A percentile compares a stretch with the other conserved stretches of the same genome.
These are phyloP conservation scores for Xylaria sp. DNA, from an alignment of 2,329 filamentous ascomycete species.

Conservation along the genomic window DNA sequence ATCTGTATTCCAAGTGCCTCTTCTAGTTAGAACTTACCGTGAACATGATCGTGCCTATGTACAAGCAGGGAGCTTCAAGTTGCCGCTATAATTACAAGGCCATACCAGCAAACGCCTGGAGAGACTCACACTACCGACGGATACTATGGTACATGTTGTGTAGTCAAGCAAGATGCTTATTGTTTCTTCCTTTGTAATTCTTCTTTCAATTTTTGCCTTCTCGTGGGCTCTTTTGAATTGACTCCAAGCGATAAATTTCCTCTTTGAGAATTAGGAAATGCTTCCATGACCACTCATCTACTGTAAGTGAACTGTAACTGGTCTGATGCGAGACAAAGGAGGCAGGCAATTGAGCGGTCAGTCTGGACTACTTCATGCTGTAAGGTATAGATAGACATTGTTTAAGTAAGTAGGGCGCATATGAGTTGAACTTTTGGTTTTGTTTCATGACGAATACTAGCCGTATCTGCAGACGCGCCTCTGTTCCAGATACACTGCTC, in stretches of 20 bases:
- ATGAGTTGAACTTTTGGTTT: background rate
- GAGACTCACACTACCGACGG: too few species aligned
- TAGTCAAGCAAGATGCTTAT: too few species aligned
- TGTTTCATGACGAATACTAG: background rate
- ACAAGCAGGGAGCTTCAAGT: too few species aligned
- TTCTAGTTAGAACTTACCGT: background rate
- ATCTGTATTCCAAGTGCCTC: background rate
- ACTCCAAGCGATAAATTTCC: background rate
- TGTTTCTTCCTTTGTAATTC: too few species aligned
- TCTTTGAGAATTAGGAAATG: background rate
- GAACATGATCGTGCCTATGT: too few species aligned
- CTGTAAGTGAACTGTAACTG: background rate
- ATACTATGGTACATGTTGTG: too few species aligned
- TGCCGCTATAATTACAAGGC: too few species aligned
- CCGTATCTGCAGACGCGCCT: background rate
- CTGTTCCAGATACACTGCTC: background rate
- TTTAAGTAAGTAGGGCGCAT: background rate
- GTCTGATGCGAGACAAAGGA: background rate
- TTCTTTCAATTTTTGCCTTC: too few species aligned
- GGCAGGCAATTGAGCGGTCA: background rate
- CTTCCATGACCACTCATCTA: background rate
- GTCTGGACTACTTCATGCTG: background rate
- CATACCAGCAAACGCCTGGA: too few species aligned
- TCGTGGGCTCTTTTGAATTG: background rate
- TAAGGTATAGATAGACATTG: background rate